Conservation (phyloP, 805 yeast genomes). For the Wickerhamiella qilinensis region DNA sequence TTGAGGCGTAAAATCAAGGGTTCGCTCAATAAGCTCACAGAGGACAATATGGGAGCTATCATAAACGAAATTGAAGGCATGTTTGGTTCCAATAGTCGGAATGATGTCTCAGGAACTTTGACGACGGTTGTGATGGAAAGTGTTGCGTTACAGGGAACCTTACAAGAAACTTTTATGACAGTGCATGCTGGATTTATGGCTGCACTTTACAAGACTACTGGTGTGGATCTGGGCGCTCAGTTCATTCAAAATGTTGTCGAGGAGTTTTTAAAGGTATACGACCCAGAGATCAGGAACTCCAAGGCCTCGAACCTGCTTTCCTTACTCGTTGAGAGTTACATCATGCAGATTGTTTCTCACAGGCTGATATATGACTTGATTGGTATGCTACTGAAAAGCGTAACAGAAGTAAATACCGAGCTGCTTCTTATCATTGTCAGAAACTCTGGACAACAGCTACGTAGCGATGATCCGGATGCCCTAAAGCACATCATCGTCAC, state of each 20-base stretch:
- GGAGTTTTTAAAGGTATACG: slow-evolving; percentile 30
- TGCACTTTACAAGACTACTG: slow-evolving; percentile 61
- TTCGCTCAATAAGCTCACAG: slow-evolving; percentile 75
- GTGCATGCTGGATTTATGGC: slow-evolving; percentile 64
- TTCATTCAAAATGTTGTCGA: slow-evolving; percentile 72
- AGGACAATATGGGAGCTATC: slow-evolving; percentile 59
- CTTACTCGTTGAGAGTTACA: slow-evolving; percentile 58
- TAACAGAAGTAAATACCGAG: slow-evolving; percentile 63
- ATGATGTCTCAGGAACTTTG: slow-evolving; percentile 56
- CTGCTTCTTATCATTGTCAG: slow-evolving; percentile 54
- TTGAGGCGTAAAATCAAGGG: slow-evolving; percentile 60
- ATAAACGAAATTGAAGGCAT: slow-evolving; percentile 50
- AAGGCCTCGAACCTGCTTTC: slow-evolving; percentile 55
- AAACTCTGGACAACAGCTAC: slow-evolving; percentile 66
- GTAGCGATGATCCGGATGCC: slow-evolving; percentile 80
- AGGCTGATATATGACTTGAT: slow-evolving; percentile 66
- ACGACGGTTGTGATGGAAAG: slow-evolving; percentile 49
- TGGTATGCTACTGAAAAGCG: slow-evolving; percentile 29
- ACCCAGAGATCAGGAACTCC: slow-evolving; percentile 18
- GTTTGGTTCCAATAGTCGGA: slow-evolving; percentile 56
- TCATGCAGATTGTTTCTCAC: slow-evolving; percentile 62
- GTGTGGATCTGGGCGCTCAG: slow-evolving; percentile 79
- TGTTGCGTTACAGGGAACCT: slow-evolving; percentile 43
- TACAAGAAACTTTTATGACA: slow-evolving; percentile 64
- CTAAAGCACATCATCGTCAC: slow-evolving; percentile 59